Base-by-base conservation (phyloP, 1,284 basidiomycete genomes). In the Coriolopsis trogii region DNA sequence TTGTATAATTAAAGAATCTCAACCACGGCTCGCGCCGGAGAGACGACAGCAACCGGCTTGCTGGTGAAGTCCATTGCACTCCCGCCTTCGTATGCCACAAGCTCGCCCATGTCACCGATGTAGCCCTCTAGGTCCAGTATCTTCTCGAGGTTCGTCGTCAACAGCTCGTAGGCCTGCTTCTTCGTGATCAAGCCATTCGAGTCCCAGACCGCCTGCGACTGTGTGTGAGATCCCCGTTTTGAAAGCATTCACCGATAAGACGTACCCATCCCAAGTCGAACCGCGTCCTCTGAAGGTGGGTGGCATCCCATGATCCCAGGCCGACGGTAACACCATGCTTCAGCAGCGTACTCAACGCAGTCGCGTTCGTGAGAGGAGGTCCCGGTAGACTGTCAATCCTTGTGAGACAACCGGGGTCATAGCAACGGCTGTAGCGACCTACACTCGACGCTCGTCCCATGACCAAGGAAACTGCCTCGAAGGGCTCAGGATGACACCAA, bases 191-290 rank as follows among this genome's bases (percentile, higher is more conserved):
- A 60, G 9, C 71, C 72, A 12, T 68, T 66, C 2, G 75, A 71
- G 25, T 76, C 72, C 10, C 71, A 60, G 9, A 66, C 63, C 16
- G 73, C 68, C 72, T 73, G 7, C 24, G 36, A 44, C 13, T 10
- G 15, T n/a, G 37, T 44, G 6, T 49, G 21, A 29, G 4, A 31
- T 12, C 15, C 20, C n/a, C 5, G 15, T 6, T 25, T 6, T 29
- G 20, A 25, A 18, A 39, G 25, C 23, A 33, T 6, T 18, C 10
- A n/a, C n/a, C n/a, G n/a, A 8, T 2, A 2, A 16, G 7, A 65
- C 68, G 9, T 52, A 73, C 77, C 81, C 79, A 81, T 26, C 74
- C 78, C 6, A 78, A 70, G 57, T 86, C 82, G 61, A 81, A 82
- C 3, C 82, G 71, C 0, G 80, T 72, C 33, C 79, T 78, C 4